Base-by-base conservation (phyloP, 331 rosid species). In the Rosa hybrid region DNA sequence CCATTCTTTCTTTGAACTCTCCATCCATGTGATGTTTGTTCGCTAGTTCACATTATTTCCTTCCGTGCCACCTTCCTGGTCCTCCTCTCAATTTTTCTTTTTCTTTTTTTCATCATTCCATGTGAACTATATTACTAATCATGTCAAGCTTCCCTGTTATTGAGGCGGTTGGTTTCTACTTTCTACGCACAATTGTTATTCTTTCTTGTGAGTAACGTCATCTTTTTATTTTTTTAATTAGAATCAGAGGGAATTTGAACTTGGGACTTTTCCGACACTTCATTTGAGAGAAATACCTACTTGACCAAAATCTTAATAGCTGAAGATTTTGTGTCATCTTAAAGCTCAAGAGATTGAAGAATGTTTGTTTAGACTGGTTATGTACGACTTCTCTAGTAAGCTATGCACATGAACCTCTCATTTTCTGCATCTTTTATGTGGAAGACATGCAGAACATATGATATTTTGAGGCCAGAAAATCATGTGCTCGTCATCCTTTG, bases 11-110 rank as follows among this genome's bases (percentile, higher is more conserved):
- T 60, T 38, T 49, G 77, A 78, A 80, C 68, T 70, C 64, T 75
- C 34, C 34, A 70, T 14, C 72, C 83, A 80, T 62, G 81, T 83
- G 84, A 49, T 75, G 75, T 75, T 77, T 71, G 81, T 76, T 57
- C 69, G 75, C 39, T 48, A 8, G 74, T 59, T 75, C 71, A 75
- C 78, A 70, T 79, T 78, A 62, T 13, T 34, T 34, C 39, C 0
- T 34, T 34, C 4, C 38, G 12, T 45, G 1, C 49, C 14, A 9
- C 34, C 48, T 56, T 67, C 23, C 71, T 17, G 46, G 71, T 41
- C 30, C 71, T 17, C 20, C 42, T 25, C 10, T 18, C 46, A 53
- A 27, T 17, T 27, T 64, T 38, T 8, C 30, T 27, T 27, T 27
- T 27, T 27, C 30, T 4, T 4, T 46, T 63, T 25, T 3, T 30